These are phyloP conservation scores for Peziza echinospora DNA, from an alignment of 495 filamentous ascomycete species.

Conservation along the genomic window DNA sequence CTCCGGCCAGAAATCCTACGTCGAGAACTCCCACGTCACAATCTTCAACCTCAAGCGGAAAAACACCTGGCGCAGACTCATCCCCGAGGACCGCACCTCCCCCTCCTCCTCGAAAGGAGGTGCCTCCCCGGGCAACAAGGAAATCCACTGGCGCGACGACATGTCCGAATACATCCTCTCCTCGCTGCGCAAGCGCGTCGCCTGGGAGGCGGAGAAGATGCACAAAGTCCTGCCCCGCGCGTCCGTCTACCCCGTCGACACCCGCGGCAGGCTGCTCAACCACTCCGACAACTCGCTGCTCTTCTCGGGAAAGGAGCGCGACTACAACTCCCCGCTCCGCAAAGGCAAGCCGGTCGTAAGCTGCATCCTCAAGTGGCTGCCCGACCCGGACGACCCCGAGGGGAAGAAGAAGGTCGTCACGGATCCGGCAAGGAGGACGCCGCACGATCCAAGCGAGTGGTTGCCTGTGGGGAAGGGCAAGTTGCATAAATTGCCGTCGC, in stretches of 20 bases:
- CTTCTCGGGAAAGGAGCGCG: no score
- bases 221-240: conserved; percentile 27
- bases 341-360: no score
- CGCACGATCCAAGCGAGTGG: no score
- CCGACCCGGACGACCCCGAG: neutral
- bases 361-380: conserved; percentile 11
- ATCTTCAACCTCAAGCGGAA: neutral
- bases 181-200: conserved; percentile 7
- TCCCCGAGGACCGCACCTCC: conserved; percentile 4
- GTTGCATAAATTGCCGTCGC: conserved; percentile 5
- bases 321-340: no score
- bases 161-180: conserved; percentile 10
- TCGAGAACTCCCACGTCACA: neutral
- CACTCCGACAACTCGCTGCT: neutral
- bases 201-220: conserved; percentile 18
- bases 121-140: neutral
- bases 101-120: no score
- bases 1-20: neutral
- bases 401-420: neutral
- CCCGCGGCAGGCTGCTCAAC: neutral
- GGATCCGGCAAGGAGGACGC: neutral
- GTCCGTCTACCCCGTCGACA: conserved; percentile 31
- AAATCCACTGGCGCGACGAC: conserved; percentile 5
- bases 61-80: conserved; percentile 6
- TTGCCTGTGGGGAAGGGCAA: no score